Base-by-base conservation (phyloP, 345 rosid genomes). In the Dipteronia sinensis region DNA sequence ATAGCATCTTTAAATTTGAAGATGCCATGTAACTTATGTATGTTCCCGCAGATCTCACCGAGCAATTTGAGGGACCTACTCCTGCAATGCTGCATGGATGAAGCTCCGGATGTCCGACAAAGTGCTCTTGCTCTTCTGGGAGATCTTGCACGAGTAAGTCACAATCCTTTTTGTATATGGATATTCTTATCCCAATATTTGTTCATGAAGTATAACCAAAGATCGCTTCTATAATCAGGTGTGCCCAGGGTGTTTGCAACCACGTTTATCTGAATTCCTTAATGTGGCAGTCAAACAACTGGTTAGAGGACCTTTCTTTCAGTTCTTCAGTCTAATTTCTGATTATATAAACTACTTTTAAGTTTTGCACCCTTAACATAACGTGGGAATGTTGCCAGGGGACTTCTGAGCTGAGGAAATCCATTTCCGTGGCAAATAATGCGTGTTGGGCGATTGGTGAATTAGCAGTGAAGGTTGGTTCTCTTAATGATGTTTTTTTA, bases 381-480 rank as follows among this genome's bases (percentile, higher is more conserved):
- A 63, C 20, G 13, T 69, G 23, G 85, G 63, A 72, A 74, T 68
- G 65, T 15, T 84, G 82, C 93, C 93, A 96, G 99, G 84, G 69
- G 69, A 79, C 89, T 67, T 82, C 92, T 75, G 84, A 87, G 81
- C 85, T 89, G 80, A 84, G 81, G 83, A 98, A 92, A 81, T 85
- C 89, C 67, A 40, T 90, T 77, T 94, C 98, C 77, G 99, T 93
- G 2, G 99, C 98, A 51, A 96, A 92, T 79, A 96, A 94, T 86
- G 99, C 98, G 16, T 96, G 99, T 71, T 96, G 99, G 99, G 98
- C 98, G 58, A 91, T 96, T 66, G 99, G 99, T 74, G 98, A 96
- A 83, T 80, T 96, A 78, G 99, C 99, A 13, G 85, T 94, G 72
- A 96, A 96, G 95, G 99, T 94, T 67, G 58, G 72, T 20, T 23